Evolutionary conservation across 2,329 filamentous ascomycete genomes (phyloP).

Genomic region (Diplodia sapinea): DNA sequence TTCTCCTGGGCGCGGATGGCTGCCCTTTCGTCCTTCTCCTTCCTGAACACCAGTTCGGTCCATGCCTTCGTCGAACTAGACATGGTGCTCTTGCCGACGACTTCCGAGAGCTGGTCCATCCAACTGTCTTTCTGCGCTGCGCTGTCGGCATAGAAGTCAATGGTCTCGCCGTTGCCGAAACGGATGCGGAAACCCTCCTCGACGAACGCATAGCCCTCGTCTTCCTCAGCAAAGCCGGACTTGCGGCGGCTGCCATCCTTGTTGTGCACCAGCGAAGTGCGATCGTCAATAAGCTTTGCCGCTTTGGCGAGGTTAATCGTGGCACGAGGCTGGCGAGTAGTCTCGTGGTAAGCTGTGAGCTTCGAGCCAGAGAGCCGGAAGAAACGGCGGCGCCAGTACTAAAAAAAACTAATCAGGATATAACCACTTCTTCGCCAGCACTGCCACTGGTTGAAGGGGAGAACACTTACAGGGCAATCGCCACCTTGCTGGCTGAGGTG

Average conservation of each 20-base stretch:
- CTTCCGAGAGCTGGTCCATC: constrained; percentile 86
- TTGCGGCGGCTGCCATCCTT: constrained; percentile 81
- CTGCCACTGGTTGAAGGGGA: not conserved
- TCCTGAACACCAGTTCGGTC: constrained; percentile 65
- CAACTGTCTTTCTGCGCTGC: constrained; percentile 87
- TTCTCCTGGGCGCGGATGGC: constrained; percentile 36
- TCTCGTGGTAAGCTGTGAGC: constrained; percentile 93
- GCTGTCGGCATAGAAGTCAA: constrained; percentile 97
- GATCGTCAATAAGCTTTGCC: constrained; percentile 90
- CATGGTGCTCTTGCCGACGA: constrained; percentile 62
- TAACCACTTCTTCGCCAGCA: constrained; percentile 34
- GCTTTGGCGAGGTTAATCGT: constrained; percentile 97
- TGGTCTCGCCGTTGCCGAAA: constrained; percentile 97
- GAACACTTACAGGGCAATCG: constrained; percentile 85
- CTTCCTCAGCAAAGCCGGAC: constrained; percentile 95
- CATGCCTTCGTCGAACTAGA: constrained; percentile 59
- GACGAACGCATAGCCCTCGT: constrained; percentile 99
- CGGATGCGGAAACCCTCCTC: constrained; percentile 98
- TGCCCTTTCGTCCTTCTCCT: constrained; percentile 46
- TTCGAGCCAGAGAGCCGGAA: constrained; percentile 93
- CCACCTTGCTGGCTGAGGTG: constrained; percentile 95
- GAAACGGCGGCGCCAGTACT: constrained; percentile 98
- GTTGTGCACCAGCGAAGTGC: constrained; percentile 78
- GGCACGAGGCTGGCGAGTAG: constrained; percentile 90
- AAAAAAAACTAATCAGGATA: constrained; percentile 25